Conservation (phyloP, 331 rosid species). For the Telfairia occidentalis region DNA sequence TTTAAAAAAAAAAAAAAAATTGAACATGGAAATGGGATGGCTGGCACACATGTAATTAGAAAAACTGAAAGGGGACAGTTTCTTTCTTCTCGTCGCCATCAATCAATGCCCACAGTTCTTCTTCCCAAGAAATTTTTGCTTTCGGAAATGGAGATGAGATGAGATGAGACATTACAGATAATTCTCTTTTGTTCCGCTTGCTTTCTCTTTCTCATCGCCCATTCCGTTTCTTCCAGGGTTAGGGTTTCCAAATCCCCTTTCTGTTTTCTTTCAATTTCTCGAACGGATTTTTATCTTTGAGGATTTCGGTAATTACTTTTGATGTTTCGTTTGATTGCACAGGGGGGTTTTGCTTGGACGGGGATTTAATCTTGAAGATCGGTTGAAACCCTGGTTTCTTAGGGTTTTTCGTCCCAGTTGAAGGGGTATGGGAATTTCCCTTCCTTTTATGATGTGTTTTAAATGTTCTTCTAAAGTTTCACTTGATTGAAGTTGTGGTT, state of each 20-base stretch:
- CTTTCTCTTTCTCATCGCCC: conserved; percentile 2
- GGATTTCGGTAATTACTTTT: neutral
- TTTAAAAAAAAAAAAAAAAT: too few species aligned
- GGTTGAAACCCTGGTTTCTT: conserved; percentile 31
- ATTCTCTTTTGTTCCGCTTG: neutral
- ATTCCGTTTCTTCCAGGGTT: conserved; percentile 25
- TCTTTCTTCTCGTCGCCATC: neutral
- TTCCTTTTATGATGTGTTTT: neutral
- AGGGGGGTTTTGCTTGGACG: conserved; percentile 36
- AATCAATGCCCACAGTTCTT: neutral
- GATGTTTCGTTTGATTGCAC: neutral
- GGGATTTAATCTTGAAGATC: conserved; percentile 45
- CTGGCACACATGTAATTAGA: too few species aligned
- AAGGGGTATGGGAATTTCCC: conserved; percentile 23
- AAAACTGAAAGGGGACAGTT: too few species aligned
- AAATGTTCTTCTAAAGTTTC: neutral
- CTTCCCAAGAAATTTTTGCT: neutral
- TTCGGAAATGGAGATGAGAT: neutral
- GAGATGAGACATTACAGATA: neutral
- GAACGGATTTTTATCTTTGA: neutral
- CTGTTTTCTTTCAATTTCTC: conserved; percentile 1
- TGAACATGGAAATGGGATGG: too few species aligned
- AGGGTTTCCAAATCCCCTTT: conserved; percentile 31
- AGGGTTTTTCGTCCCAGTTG: conserved; percentile 9
- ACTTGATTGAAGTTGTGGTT: neutral